Percentiles rank a stretch among this genome's conserved stretches.
Conservation (phyloP, 2,329 filamentous ascomycete genomes). For the Ophiosphaerella korrae region DNA sequence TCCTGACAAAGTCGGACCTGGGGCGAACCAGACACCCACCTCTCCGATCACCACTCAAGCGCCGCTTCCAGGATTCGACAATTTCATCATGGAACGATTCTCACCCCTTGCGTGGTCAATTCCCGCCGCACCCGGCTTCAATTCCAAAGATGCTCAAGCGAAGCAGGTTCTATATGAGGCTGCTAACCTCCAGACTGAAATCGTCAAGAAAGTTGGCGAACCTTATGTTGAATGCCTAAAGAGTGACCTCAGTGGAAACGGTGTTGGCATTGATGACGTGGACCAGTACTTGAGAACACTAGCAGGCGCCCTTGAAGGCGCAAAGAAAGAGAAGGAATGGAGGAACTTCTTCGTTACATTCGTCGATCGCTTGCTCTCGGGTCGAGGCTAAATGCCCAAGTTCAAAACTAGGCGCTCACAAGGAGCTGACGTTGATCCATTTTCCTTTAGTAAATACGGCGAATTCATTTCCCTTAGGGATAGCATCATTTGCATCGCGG, state of each 20-base stretch:
- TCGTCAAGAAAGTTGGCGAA: constrained; percentile 87
- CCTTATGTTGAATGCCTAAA: constrained; percentile 75
- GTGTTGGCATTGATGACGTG: constrained; percentile 67
- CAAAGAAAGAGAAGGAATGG: constrained; percentile 51
- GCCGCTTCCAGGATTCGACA: constrained; percentile 82
- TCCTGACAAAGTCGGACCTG: constrained; percentile 63
- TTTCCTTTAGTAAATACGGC: constrained; percentile 7
- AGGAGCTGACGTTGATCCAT: not conserved
- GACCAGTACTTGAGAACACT: constrained; percentile 64
- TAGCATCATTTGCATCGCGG: constrained; percentile 24
- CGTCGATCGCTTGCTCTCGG: constrained; percentile 40
- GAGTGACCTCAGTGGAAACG: constrained; percentile 68
- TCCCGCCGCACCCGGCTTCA: constrained; percentile 77
- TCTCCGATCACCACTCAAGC: constrained; percentile 58
- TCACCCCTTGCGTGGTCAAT: constrained; percentile 90
- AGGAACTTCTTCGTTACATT: constrained; percentile 53
- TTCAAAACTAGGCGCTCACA: too few species aligned
- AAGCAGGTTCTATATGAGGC: constrained; percentile 88
- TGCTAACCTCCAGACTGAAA: constrained; percentile 82
- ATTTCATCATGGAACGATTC: constrained; percentile 87
- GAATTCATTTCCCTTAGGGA: constrained; percentile 10
- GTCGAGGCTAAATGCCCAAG: constrained; percentile 14
- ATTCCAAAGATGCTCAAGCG: constrained; percentile 83
- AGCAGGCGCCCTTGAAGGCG: constrained; percentile 40
- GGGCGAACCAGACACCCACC: constrained; percentile 38